Conservation (phyloP, 768 basidiomycete genomes). For the Trametes meyenii region DNA sequence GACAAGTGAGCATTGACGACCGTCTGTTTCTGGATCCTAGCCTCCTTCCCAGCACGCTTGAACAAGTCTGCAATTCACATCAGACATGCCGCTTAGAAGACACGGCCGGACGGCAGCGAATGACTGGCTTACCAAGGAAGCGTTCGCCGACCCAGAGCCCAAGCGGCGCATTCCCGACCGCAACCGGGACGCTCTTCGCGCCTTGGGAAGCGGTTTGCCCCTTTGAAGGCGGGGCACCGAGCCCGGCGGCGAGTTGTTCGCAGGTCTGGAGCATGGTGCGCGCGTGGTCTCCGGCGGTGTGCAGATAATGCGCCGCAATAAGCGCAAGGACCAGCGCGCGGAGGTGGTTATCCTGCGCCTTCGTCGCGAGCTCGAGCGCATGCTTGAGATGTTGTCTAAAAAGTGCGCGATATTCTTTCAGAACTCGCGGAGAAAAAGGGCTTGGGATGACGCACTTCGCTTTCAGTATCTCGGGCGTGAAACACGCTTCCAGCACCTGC, state of each 20-base stretch:
- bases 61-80: constrained; percentile 51
- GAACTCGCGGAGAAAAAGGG: not conserved
- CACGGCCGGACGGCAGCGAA: not conserved
- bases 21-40: constrained; percentile 49
- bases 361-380: constrained; percentile 59
- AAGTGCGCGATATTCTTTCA: not conserved
- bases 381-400: constrained; percentile 58
- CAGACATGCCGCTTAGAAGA: not conserved
- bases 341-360: constrained; percentile 70
- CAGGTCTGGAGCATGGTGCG: constrained; percentile 64
- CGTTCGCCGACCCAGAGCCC: constrained; percentile 76
- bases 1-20: constrained; percentile 41
- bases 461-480: constrained; percentile 54
- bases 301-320: constrained; percentile 68
- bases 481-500: constrained; percentile 53
- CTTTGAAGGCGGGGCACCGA: constrained; percentile 51
- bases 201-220: constrained; percentile 14
- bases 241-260: constrained; percentile 70
- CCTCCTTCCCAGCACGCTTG: constrained; percentile 56
- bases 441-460: constrained; percentile 55
- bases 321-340: constrained; percentile 71
- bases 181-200: constrained; percentile 12
- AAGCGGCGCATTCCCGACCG: constrained; percentile 62
- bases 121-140: constrained; percentile 53
- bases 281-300: constrained; percentile 73